Evolutionary conservation across 768 basidiomycete genomes (phyloP), one percentile per base, ranked within the genome.

Genomic region (Suillus fuscotomentosus): DNA sequence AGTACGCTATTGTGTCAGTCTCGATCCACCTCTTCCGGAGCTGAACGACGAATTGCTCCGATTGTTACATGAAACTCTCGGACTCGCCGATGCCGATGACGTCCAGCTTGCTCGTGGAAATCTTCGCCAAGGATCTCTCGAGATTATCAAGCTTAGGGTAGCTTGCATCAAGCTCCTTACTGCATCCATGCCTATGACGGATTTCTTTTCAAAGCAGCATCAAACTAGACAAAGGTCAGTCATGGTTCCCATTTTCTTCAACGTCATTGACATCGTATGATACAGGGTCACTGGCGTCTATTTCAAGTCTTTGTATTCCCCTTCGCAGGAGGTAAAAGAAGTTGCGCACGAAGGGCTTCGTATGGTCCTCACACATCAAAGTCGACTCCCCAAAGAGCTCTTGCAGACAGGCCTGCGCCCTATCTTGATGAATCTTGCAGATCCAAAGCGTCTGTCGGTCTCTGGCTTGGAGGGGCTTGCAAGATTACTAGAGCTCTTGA

Each of bases 251-350:
- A 41, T 48, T 27, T 10, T 20, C 3, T 31, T 11, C 5, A 34
- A 43, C 34, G 22, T 15, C 17, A 45, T 34, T 22, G 63, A 27
- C 27, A 56, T 64, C 41, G 65, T 39, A 7, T 63, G 65, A 42
- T 68, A 27, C 68, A 97, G 96, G 70, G 94, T 98, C 13, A 96
- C 95, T 20, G 84, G 92, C 42, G 92, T 98, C 24, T 99, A 98
- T 79, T 99, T 99, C 85, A 99, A 99, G 78, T 95, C 96, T 13
- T 84, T 99, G 39, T 99, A 99, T 77, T 96, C 96, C 8, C 85
- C 89, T 22, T 91, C 90, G 15, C 82, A 87, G 13, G 95, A 97
- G 70, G 91, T 99, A 67, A 98, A 98, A 73, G 90, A 95, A 68
- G 95, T 95, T 9, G 95, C 97, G 0, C 95, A 98, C 68, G 93